These are phyloP conservation scores for Leccinum pallidistipes DNA, from an alignment of 1,284 basidiomycete species.

Conservation along the genomic window DNA sequence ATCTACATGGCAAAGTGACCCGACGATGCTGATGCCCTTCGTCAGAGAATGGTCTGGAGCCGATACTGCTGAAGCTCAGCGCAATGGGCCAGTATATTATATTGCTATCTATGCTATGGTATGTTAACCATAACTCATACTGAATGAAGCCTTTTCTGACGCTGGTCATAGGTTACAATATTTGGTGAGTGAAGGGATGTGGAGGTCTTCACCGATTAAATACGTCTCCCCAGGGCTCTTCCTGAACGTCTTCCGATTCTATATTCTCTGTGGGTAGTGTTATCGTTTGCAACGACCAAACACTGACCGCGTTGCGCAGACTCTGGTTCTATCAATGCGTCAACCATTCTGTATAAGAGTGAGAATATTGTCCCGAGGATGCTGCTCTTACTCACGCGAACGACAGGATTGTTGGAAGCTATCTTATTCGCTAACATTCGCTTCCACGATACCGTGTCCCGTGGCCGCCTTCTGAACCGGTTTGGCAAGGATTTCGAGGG, in stretches of 20 bases:
- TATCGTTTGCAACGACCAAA: neutral
- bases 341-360: slow-evolving; percentile 70
- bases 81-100: slow-evolving; percentile 67
- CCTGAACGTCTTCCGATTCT: slow-evolving; percentile 65
- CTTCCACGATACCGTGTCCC: slow-evolving; percentile 91
- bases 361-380: slow-evolving; percentile 23
- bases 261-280: slow-evolving; percentile 55
- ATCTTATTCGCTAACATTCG: slow-evolving; percentile 90
- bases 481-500: slow-evolving; percentile 96
- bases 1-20: neutral
- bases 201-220: slow-evolving; percentile 7
- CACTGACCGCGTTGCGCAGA: slow-evolving; percentile 40
- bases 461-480: slow-evolving; percentile 83
- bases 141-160: slow-evolving; percentile 8
- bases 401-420: slow-evolving; percentile 69
- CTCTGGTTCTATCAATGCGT: slow-evolving; percentile 69
- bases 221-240: slow-evolving; percentile 49
- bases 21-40: slow-evolving; percentile 13
- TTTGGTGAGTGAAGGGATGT: slow-evolving; percentile 32
- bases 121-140: slow-evolving; percentile 21
- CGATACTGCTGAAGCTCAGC: slow-evolving; percentile 36
- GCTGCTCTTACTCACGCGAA: slow-evolving; percentile 15
- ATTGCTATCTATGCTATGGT: slow-evolving; percentile 74
- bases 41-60: slow-evolving; percentile 66
- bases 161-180: slow-evolving; percentile 39